Evolutionary conservation across 768 basidiomycete species (phyloP), one percentile per base, ranked within the genome.

Genomic region (Cytidiella melzeri): DNA sequence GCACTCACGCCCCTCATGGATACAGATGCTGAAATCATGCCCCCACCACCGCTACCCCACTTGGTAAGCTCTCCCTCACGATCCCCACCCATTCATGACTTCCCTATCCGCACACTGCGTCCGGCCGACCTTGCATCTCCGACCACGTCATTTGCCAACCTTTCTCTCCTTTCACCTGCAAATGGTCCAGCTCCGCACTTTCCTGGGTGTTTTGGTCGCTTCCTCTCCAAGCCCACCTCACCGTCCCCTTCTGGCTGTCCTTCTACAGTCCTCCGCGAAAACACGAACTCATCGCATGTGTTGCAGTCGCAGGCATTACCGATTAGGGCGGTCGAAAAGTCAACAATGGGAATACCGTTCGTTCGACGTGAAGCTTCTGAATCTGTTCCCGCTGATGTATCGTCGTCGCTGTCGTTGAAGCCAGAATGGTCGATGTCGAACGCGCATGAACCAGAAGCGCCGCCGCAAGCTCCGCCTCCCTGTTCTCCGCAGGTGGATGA

Each of bases 31-130:
- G 61, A 58, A 19, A 67, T 65, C 13, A 73, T 75, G 79, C 77
- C 78, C 4, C 78, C 77, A 5, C 75, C 77, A 19, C 73, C 73
- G 0, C 68, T 77, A 60, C 75, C 76, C 4, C 69, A 71, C 15
- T 62, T 69, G 10, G 57, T 70, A 21, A 70, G 19, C n/a, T 39
- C 51, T 38, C 47, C n/a, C 39, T 43, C 4, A 5, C 42, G 27
- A 19, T 21, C 40, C 30, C 37, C 48, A 19, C 42, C 19, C 25
- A 30, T 26, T 7, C 2, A 15, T 10, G n/a, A 19, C 48, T 12
- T 40, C 23, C 38, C 30, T 27, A 20, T 13, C 43, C 49, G 36
- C 37, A 34, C 21, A 19, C 18, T 28, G 12, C 28, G 19, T 28
- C 47, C 46, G 18, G 19, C 52, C 34, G 55, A 50, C 4, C 40